Evolutionary conservation across 345 rosid genomes (phyloP).

Genomic region (Rhodamnia rubescens): DNA sequence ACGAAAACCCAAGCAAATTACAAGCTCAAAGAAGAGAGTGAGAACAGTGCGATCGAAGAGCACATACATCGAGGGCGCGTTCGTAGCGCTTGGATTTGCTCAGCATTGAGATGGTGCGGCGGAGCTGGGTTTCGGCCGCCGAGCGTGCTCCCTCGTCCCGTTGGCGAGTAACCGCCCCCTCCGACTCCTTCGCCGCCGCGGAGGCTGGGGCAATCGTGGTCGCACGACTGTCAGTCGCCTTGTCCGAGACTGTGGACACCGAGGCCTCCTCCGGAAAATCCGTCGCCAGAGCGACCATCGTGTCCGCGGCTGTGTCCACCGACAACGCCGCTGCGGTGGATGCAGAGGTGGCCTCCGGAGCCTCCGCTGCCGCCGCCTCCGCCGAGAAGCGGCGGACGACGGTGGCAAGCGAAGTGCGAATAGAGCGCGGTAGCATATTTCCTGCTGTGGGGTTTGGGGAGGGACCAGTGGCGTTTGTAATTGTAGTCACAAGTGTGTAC

Average conservation of each 20-base stretch:
- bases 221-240: neutral
- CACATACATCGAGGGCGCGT: conserved; percentile 72
- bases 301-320: neutral
- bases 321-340: no score
- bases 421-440: conserved; percentile 18
- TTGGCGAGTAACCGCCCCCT: conserved; percentile 48
- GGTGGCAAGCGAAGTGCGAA: conserved; percentile 22
- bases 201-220: neutral
- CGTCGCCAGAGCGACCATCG: conserved; percentile 1
- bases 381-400: conserved; percentile 34
- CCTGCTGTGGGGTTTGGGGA: neutral
- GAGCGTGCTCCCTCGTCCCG: conserved; percentile 73
- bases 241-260: neutral
- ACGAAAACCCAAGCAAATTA: neutral
- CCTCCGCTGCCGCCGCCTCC: neutral
- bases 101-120: conserved; percentile 75
- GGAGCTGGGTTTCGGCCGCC: conserved; percentile 67
- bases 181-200: conserved; percentile 61
- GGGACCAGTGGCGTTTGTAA: neutral
- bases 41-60: neutral
- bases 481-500: neutral
- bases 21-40: neutral
- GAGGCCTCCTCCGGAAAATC: conserved; percentile 4
- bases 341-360: neutral
- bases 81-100: conserved; percentile 79